Base-by-base conservation (phyloP, 805 yeast species). In the Wickerhamia fluorescens region DNA sequence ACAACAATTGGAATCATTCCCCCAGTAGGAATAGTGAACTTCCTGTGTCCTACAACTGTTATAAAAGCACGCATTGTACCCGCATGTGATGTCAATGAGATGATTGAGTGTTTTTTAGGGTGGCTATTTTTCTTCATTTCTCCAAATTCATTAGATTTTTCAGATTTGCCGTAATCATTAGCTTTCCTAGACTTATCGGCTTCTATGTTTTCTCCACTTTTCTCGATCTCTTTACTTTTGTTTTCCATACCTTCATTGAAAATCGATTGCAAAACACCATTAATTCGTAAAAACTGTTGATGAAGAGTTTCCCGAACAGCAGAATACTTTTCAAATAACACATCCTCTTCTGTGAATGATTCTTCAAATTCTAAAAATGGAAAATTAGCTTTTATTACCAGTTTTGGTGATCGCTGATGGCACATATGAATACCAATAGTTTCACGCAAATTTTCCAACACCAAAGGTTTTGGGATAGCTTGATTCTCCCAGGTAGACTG, bases 1-100 rank as follows among this genome's bases (percentile, higher is more conserved):
- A 50, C 50, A 20, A 50, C 48, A 5, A 49, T 36, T 0, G 53
- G 56, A 8, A 50, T 38, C 54, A 49, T 47, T 5, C 56, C 56
- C 1, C 56, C 56, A 1, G 56, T 50, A 6, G 51, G 45, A 19
- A 50, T 43, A 26, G 56, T 50, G 33, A 50, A 50, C 23, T 48
- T 37, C 13, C 56, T 31, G 31, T 50, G 53, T n/a, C 53, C 53
- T n/a, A 47, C 34, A 5, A 44, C 54, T 2, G 48, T 45, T 18
- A 49, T 36, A 20, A 47, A 43, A 34, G 41, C 38, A 10, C 56
- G 30, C 24, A 50, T 50, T 7, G 53, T 49, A 7, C 54, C 54
- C 1, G 56, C 54, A 20, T 50, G 56, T 2, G 52, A 42, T 7
- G 56, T 50, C 22, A 52, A 37, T 16, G 42, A 37, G 22, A 50